Conservation (phyloP, 805 yeast species). For the Yarrowia yakushimensis region DNA sequence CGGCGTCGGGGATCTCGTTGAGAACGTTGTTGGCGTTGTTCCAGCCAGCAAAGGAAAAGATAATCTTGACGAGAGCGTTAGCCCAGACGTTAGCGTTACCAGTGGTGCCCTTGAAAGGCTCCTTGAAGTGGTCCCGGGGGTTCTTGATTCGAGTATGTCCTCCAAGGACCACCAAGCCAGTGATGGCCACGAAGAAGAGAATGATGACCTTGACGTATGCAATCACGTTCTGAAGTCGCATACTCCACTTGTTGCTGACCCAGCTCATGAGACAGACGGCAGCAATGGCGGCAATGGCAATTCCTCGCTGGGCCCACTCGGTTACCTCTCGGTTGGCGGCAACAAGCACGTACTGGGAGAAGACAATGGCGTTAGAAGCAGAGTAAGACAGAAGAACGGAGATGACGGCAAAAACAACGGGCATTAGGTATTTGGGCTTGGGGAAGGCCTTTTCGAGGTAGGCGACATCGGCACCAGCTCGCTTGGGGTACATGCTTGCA, state of each 20-base stretch:
- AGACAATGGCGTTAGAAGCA: constrained; percentile 61
- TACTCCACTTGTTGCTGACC: constrained; percentile 50
- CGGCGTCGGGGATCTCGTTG: constrained; percentile 4
- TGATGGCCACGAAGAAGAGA: constrained; percentile 46
- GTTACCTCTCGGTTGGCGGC: constrained; percentile 42
- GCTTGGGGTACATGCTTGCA: constrained; percentile 59
- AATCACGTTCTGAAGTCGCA: constrained; percentile 50
- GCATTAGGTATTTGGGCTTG: constrained; percentile 52
- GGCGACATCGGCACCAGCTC: constrained; percentile 67
- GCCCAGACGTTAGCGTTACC: constrained; percentile 45
- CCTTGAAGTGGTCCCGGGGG: constrained; percentile 39
- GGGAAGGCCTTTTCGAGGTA: constrained; percentile 57
- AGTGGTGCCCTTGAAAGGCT: constrained; percentile 41
- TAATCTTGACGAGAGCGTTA: constrained; percentile 47
- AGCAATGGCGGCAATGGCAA: constrained; percentile 50
- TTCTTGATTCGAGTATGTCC: constrained; percentile 38
- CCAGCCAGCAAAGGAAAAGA: constrained; percentile 14
- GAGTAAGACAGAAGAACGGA: constrained; percentile 57
- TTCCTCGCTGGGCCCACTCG: constrained; percentile 44
- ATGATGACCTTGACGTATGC: constrained; percentile 55
- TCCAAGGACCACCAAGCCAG: constrained; percentile 46
- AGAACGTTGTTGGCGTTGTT: constrained; percentile 11
- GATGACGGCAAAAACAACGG: constrained; percentile 49
- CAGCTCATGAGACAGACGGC: constrained; percentile 49
- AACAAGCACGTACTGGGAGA: constrained; percentile 55